Base-by-base conservation (phyloP, 305 asterid genomes). In the Fraxinus nigra region DNA sequence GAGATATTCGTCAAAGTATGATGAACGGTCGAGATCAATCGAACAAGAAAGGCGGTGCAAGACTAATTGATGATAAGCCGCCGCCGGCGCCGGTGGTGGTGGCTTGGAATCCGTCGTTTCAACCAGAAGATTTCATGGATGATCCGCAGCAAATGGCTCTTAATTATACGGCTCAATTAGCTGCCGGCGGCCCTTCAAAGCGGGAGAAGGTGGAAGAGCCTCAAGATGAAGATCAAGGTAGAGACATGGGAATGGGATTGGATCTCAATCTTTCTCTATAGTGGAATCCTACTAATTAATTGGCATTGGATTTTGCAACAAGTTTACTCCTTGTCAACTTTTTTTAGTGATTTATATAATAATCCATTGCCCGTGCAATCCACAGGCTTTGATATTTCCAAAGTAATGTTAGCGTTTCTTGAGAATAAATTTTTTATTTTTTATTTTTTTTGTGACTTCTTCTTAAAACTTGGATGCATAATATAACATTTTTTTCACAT, bases 111-210 rank as follows among this genome's bases (percentile, higher is more conserved):
- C 90, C 88, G 9, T 48, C 74, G 11, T 85, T 85, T 32, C 81
- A 37, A 32, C 78, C 81, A 33, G 79, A 38, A 61, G 87, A 87
- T 78, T 85, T 85, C 84, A 61, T 83, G 82, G 86, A 80, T 67
- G 78, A 65, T 32, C 28, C 11, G 4, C 28, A 18, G 11, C 28
- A 56, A n/a, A 20, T 10, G 67, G 10, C 67, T 56, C 24, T 56
- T 56, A 16, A 51, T 4, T 18, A 7, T 56, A 20, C 30, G 20
- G 1, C 67, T 56, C 67, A 20, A 20, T 56, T 4, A 37, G 34
- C 26, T 13, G 75, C 51, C 11, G 18, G 76, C 54, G 4, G 30
- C 67, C 67, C 3, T n/a, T 56, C 67, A 20, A 56, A 56, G 67
- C 11, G 26, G 43, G 5, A 38, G 38, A 13, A 80, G 46, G 74